These are phyloP conservation scores for Aspergillus puulaauensis DNA, from an alignment of 2,329 filamentous ascomycete genomes.

Conservation along the genomic window DNA sequence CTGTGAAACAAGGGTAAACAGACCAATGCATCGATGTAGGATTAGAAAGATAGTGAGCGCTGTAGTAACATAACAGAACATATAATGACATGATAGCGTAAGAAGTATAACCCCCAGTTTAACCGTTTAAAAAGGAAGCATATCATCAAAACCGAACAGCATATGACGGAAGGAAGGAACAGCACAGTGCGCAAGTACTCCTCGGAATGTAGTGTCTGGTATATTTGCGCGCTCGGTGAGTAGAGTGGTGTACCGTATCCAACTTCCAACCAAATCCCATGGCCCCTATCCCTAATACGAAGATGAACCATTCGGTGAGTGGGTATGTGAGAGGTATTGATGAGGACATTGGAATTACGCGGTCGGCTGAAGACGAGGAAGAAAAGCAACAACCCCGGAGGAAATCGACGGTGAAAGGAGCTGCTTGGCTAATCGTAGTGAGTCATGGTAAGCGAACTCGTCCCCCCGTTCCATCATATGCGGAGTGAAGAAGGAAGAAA, in stretches of 20 bases:
- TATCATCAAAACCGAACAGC: not conserved
- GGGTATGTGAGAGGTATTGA: not conserved
- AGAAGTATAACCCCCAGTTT: not conserved
- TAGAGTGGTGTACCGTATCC: not conserved
- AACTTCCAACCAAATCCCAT: not conserved
- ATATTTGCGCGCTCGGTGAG: not conserved
- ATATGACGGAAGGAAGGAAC: not conserved
- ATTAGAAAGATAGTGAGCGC: not conserved
- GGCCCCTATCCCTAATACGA: not conserved
- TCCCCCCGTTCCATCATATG: slow-evolving; percentile 9
- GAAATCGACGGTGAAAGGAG: not conserved
- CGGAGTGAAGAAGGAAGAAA: not conserved
- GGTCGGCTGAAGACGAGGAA: not conserved
- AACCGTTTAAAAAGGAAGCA: not conserved
- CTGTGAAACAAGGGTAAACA: not conserved
- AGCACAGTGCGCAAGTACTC: not conserved
- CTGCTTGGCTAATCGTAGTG: slow-evolving; percentile 2
- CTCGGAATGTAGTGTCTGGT: not conserved
- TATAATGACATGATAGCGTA: not conserved
- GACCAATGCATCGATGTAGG: not conserved
- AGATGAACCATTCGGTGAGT: not conserved
- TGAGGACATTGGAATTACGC: not conserved
- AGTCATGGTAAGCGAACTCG: slow-evolving; percentile 4
- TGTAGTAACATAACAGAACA: not conserved
- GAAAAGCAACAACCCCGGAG: not conserved